Conservation (phyloP, 2,329 filamentous ascomycete species). For the Tothia fuscella region DNA sequence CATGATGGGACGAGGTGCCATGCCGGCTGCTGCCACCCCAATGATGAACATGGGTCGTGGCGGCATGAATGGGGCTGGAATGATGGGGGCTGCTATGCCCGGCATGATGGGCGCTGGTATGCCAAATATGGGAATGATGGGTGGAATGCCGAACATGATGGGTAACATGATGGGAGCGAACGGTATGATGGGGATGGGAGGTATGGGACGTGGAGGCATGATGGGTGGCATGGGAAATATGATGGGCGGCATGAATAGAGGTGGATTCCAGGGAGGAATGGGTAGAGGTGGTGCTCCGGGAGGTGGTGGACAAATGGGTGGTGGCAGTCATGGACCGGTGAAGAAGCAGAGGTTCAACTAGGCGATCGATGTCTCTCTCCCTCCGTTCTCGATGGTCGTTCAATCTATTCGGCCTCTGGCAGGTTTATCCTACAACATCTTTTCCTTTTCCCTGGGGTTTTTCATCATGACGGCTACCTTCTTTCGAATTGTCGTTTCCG, state of each 20-base stretch:
- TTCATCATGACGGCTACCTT: no score
- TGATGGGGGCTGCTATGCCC: slow-evolving; percentile 38
- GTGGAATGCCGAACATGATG: slow-evolving; percentile 11
- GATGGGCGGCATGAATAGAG: slow-evolving; percentile 36
- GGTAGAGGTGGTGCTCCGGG: slow-evolving; percentile 20
- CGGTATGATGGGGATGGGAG: slow-evolving; percentile 20
- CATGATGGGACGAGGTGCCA: slow-evolving; percentile 34
- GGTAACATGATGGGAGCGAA: slow-evolving; percentile 31
- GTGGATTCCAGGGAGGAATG: slow-evolving; percentile 36
- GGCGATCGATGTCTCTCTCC: no score
- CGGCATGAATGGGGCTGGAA: slow-evolving; percentile 1
- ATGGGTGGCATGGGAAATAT: slow-evolving; percentile 40
- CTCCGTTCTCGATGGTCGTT: no score
- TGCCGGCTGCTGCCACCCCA: slow-evolving; percentile 11
- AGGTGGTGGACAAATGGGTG: slow-evolving; percentile 14
- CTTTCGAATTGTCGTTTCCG: no score
- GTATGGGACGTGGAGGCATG: slow-evolving; percentile 37
- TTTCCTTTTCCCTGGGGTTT: no score
- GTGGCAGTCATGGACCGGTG: slow-evolving; percentile 11
- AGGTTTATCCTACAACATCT: no score
- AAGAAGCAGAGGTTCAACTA: slow-evolving; percentile 1
- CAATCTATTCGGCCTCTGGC: no score
- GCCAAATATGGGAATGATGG: slow-evolving; percentile 6
- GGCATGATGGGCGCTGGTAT: neutral
- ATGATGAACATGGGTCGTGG: slow-evolving; percentile 1